Evolutionary conservation across 805 yeast species (phyloP), one percentile per base, ranked within the genome.

Genomic region (Wickerhamomyces sydowiorum): DNA sequence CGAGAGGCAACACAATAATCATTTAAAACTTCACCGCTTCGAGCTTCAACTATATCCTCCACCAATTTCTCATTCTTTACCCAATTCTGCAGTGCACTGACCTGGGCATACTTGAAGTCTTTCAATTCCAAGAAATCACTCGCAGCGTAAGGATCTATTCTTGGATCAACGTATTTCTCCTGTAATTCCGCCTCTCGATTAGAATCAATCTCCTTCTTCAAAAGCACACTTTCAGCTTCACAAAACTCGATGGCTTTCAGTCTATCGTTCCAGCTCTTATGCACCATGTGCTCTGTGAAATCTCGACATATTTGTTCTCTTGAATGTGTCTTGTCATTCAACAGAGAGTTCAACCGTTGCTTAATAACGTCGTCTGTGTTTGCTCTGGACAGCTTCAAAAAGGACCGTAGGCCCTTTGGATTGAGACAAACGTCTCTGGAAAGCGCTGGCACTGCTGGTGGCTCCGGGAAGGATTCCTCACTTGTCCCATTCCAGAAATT

Each of bases 81-180:
- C 67, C 73, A 69, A 12, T 52, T 59, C 14, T 43, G 42, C 10
- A 74, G 41, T 4, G 54, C 46, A 18, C 54, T 51, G 32, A 64
- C 60, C 22, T 61, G 60, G 4, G 27, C 39, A 38, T 37, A 41
- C 39, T 59, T 59, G 4, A 49, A 43, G 15, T 62, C 62, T 15
- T 59, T 54, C 17, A 56, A 54, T 7, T 60, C 60, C 19, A 58
- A 46, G 7, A 59, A 32, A 36, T 72, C 74, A 39, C 69, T 64
- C 10, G 65, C 60, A 4, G 74, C 75, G 48, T 77, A 77, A 1
- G 82, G 81, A 50, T 77, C 80, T 5, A 72, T 48, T 23, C 76
- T 56, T 5, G 60, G 52, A 24, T 61, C 59, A 33, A 57, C 48
- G 47, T 48, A 48, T 43, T 53, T 36, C 41, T 59, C 35, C 44